Conservation (phyloP, 1,284 basidiomycete genomes). For the Caloboletus inedulis region DNA sequence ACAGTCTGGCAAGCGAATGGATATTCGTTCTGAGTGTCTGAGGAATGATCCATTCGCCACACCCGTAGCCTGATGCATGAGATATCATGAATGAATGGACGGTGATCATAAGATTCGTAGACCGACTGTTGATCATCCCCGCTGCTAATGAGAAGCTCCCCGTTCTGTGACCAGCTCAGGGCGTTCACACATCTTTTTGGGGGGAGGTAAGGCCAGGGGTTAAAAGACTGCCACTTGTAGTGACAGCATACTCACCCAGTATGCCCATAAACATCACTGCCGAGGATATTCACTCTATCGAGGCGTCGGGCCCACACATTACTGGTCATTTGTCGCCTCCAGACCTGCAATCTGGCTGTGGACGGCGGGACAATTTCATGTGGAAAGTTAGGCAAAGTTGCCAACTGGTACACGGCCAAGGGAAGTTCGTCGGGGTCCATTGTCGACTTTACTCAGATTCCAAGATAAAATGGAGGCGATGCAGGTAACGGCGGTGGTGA, state of each 20-base stretch:
- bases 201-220: background rate
- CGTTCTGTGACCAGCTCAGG: conserved; percentile 77
- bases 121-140: conserved; percentile 82
- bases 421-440: conserved; percentile 17
- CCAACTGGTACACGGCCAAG: conserved; percentile 2
- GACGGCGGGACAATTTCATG: conserved; percentile 15
- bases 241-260: conserved; percentile 48
- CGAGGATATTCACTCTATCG: conserved; percentile 63
- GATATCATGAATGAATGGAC: conserved; percentile 27
- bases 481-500: background rate
- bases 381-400: conserved; percentile 2
- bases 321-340: conserved; percentile 25
- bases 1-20: conserved; percentile 62
- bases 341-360: conserved; percentile 26
- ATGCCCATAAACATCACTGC: conserved; percentile 55
- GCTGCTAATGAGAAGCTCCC: conserved; percentile 70
- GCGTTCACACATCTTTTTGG: conserved; percentile 75
- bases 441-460: background rate
- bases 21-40: conserved; percentile 38
- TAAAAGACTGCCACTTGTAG: background rate
- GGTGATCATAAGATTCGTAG: conserved; percentile 13
- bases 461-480: background rate
- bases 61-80: conserved; percentile 53
- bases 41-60: conserved; percentile 53
- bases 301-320: conserved; percentile 32